Base-by-base conservation (phyloP, 2,329 filamentous ascomycete species). In the Allantophomopsis cytisporea region DNA sequence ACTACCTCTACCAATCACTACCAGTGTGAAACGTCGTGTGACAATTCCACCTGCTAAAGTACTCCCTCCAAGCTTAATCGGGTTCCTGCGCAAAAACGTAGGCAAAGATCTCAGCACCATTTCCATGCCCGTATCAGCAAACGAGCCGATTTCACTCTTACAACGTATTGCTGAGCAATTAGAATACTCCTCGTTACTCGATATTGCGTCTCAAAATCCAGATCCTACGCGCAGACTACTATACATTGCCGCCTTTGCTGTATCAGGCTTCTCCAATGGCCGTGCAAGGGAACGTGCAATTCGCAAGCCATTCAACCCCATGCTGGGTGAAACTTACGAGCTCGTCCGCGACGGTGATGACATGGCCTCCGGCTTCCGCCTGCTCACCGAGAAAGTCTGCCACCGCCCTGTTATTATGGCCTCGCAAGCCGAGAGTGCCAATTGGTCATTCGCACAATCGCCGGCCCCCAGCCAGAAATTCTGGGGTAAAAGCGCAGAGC, bases 61-160 rank as follows among this genome's bases (percentile, higher is more conserved):
- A 12, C 66, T 78, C 41, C 91, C 91, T 0, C 91, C 91, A 0
- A 94, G 86, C 56, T 66, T 98, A 39, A 94, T 98, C 48, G 84
- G 85, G 0, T 94, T 96, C 57, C 70, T 96, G 23, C 79, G 91
- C 49, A 98, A 96, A 60, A 98, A 98, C 50, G 91, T 96, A 8
- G 91, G 91, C 54, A 98, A 98, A 60, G 91, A 98, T 59, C 67
- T 98, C 37, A 94, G 86, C 43, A 93, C 87, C 2, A 94, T 98
- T 47, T 88, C 86, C 36, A 96, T 96, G 89, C 91, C 91, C 0
- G 91, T 95, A 1, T 94, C 89, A 4, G 80, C 89, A 17, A 98
- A 98, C 59, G 91, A 98, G 56, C 91, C 91, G 0, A 75, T 80
- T 2, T 95, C 89, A 0, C 64, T 94, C 10, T 68, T 96, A 5